Evolutionary conservation across 805 yeast genomes (phyloP), one percentile per base, ranked within the genome.

Genomic region (Candida stauntonica): DNA sequence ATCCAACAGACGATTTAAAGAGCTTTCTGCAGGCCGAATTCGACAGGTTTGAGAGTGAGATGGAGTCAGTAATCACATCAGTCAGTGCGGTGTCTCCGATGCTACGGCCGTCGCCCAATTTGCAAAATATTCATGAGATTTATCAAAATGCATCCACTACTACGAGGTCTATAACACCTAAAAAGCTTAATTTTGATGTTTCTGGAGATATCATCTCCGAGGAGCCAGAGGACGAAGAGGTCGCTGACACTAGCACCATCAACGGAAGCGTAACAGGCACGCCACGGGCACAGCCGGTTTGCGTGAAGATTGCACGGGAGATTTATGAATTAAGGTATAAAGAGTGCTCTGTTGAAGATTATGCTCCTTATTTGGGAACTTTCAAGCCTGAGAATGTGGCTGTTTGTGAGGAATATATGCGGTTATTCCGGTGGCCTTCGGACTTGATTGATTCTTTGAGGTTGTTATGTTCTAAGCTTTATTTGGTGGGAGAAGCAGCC

Each of bases 401-500:
- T 3, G 57, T 68, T 0, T 57, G 72, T 31, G 39, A 34, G 8
- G 58, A 60, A 24, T 70, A 65, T 49, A 55, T 74, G 58, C 36
- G 45, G 3, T 45, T 68, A 13, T 64, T 72, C 37, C 73, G 73
- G 37, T 62, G 71, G 58, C 68, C 70, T 33, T 51, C 65, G n/a
- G 73, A 75, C 40, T 61, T 86, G 32, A 62, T 85, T 29, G 58
- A 60, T 3, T 67, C 87, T 1, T 67, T 87, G 14, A 64, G 87
- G 23, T 58, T 60, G 31, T 63, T 86, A 23, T 86, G 94, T 48
- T 69, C 72, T 27, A 74, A 70, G 47, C 55, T 86, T n/a, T 82
- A 81, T 60, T 69, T 87, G 51, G 77, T 77, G 52, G 95, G 91
- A 6, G 95, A 87, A 61, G 78, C 93, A 3, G 89, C 83, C 51